Base-by-base conservation (phyloP, 2,329 filamentous ascomycete genomes). In the Monosporascus sp. region DNA sequence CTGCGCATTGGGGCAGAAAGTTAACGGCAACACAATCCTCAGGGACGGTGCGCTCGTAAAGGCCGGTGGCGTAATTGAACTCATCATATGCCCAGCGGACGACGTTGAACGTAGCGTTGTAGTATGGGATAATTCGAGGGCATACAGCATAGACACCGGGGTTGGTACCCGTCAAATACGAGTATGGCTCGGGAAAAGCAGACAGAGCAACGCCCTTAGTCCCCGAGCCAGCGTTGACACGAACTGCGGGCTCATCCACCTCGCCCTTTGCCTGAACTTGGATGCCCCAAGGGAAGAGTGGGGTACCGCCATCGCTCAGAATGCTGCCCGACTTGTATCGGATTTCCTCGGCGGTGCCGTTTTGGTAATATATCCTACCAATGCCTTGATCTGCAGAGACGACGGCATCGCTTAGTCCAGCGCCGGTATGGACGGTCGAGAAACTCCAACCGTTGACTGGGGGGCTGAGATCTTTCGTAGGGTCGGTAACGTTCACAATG, bases 321-420 rank as follows among this genome's bases (percentile, higher is more conserved):
- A 75, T 62, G 43, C 66, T 69, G 37, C 69, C 68, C 43, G 59
- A 50, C 39, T 64, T 60, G 37, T 61, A 63, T 18, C 60, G 58
- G 7, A 70, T 57, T 39, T 74, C 68, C 7, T 62, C 53, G 14
- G 67, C 67, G 14, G 77, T 77, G 39, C 60, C 76, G 59, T 81
- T 80, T 53, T 75, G 66, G 70, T 79, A 80, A 61, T 80, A 80
- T 54, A 74, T 59, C 48, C 67, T 65, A 6, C 63, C 64, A 15
- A 51, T 48, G 5, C 45, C 51, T 27, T 64, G 59, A 20, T 58
- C 22, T 8, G 24, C 55, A 6, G 57, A 53, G 14, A 76, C 64
- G 1, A 73, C 70, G 8, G 72, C 74, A 2, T 71, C 68, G 50
- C 68, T 70, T 9, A 67, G 53, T 1, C 72, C 75, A 1, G 76